phyloP scores from a whole-genome alignment of 768 basidiomycete species.

The Boletus reticuloceps region DNA sequence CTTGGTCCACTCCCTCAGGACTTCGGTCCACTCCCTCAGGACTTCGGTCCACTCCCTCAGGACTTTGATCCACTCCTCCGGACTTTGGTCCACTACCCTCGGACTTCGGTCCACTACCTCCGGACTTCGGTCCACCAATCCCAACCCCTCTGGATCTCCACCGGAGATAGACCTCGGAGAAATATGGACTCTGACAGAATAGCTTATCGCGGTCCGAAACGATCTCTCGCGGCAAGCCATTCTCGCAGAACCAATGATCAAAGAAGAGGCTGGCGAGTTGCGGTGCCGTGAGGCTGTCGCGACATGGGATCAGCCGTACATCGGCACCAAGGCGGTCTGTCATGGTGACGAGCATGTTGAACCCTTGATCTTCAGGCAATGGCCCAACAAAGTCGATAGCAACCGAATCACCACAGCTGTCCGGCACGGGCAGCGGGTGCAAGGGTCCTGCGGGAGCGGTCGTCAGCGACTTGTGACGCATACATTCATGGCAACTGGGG shows the following conservation, averaged over 20 bases:
- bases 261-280: neutral
- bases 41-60: no score
- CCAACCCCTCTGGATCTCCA: no score
- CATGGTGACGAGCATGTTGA: slow-evolving; percentile 25
- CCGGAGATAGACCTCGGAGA: no score
- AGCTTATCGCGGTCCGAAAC: slow-evolving; percentile 26
- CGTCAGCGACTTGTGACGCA: neutral
- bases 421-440: neutral
- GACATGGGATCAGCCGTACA: slow-evolving; percentile 8
- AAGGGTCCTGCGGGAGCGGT: neutral
- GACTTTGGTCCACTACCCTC: no score
- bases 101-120: no score
- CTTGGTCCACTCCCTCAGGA: no score
- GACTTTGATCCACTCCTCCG: no score
- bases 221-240: slow-evolving; percentile 7
- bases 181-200: slow-evolving; percentile 23
- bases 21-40: no score
- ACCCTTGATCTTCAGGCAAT: slow-evolving; percentile 18
- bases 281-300: neutral
- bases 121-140: no score
- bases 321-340: slow-evolving; percentile 25
- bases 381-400: neutral
- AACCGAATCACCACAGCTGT: neutral
- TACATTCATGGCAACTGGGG: neutral
- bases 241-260: slow-evolving; percentile 21